Base-by-base conservation (phyloP, 371 early-diverging fungal species). In the Syncephalastrum contaminatum region DNA sequence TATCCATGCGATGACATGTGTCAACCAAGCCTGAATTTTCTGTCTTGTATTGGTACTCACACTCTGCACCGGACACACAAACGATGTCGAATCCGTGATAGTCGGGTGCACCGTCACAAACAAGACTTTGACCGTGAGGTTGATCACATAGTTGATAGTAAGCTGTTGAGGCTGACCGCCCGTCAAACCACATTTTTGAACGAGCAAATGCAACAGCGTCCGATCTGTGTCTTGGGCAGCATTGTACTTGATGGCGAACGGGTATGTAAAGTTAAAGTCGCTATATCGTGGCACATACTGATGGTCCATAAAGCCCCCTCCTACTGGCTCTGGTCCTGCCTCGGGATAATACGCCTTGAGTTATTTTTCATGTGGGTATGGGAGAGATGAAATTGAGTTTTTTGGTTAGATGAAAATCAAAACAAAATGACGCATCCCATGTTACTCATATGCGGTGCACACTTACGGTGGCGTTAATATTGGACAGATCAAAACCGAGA, bases 321-420 rank as follows among this genome's bases (percentile, higher is more conserved):
- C 80, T 19, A 80, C 56, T 8, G 63, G 62, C 13, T 64, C 54
- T 43, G 30, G 27, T 0, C 60, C 60, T 42, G 56, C 51, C 52
- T 65, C 39, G 18, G 60, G 41, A 54, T 80, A 77, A 48, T 62
- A 77, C 8, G 77, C 80, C 80, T 80, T 55, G n/a, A 47, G n/a
- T 30, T 30, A 8, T 30, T 30, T 30, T 30, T 30, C 36, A 30
- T 30, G 36, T 30, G 36, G 12, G 18, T 19, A 18, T 19, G 40
- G 3, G 4, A 56, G 48, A 18, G 12, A 14, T 13, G 10, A 39
- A 0, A 15, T 16, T n/a, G 15, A 14, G 21, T 25, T 25, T 25
- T 30, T 30, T 30, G 36, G 36, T 30, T 30, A 30, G 36, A 30
- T 30, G 36, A 30, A 20, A 15, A 16, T 2, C 16, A 36, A 36